These are phyloP conservation scores for Polytrichum commune DNA, from an alignment of 225 moss, liverwort and hornwort species.

Conservation along the genomic window DNA sequence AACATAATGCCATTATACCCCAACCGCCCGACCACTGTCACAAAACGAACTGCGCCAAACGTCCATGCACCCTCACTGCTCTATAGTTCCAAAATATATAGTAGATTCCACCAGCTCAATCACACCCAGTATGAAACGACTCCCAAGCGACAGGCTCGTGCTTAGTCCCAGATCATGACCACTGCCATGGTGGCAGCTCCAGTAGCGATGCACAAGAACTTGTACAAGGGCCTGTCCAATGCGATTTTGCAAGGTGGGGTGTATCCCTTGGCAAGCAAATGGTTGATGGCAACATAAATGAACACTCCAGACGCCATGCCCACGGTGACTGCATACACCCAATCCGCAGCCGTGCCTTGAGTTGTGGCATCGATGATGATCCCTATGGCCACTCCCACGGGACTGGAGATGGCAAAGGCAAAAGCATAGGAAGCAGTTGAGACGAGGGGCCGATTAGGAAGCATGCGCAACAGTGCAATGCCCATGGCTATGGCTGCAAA, in stretches of 20 bases:
- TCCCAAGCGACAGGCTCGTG: no score
- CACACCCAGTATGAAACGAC: no score
- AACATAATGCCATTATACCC: no score
- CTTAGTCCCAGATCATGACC: slow-evolving; percentile 46
- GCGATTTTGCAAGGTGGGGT: slow-evolving; percentile 12
- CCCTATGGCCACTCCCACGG: slow-evolving; percentile 59
- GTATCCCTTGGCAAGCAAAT: slow-evolving; percentile 51
- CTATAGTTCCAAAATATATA: no score
- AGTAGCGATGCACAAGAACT: slow-evolving; percentile 25
- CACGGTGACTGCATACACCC: slow-evolving; percentile 59
- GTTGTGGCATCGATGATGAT: slow-evolving; percentile 54
- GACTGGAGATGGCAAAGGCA: slow-evolving; percentile 60
- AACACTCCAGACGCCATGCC: slow-evolving; percentile 54
- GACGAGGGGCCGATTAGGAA: slow-evolving; percentile 45
- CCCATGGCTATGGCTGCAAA: slow-evolving; percentile 65
- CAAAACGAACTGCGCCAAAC: no score
- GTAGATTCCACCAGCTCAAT: no score
- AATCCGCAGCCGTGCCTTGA: slow-evolving; percentile 40
- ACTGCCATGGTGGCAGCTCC: slow-evolving; percentile 44
- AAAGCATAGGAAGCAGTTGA: slow-evolving; percentile 42
- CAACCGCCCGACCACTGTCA: no score
- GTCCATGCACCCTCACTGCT: no score
- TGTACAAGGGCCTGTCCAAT: slow-evolving; percentile 29
- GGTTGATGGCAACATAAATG: slow-evolving; percentile 64
- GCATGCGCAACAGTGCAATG: slow-evolving; percentile 55